Base-by-base conservation (phyloP, 495 filamentous ascomycete species). In the Chaetomidium leptoderma region DNA sequence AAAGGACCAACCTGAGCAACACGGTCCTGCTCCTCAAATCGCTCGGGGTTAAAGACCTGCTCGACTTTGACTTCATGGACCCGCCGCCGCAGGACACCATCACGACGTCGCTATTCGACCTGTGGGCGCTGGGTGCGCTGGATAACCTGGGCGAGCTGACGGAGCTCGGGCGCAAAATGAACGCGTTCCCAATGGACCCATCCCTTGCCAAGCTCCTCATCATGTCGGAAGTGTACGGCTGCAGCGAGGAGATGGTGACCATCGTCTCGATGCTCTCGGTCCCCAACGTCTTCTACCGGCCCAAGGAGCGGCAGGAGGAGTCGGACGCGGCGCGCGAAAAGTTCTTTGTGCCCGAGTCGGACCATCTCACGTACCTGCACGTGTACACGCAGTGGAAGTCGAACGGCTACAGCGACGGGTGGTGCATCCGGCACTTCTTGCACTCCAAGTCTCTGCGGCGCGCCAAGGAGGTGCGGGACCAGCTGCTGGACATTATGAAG, bases 41-140 rank as follows among this genome's bases (percentile, higher is more conserved):
- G 2, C 77, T 99, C 8, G 92, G 92, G 3, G 93, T 99, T 27
- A 91, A 88, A 66, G 91, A 99, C 63, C 78, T 99, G 17, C 76
- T 99, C 3, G 95, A 99, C 64, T 99, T 99, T 64, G 91, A 97
- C 67, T 99, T 99, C 64, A 96, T 99, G 91, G 95, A 99, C 62
- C 93, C 95, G 0, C 95, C 95, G 7, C 93, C 95, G 0, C 95
- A 99, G 72, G 95, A 99, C 60, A 96, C 91, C 6, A 99, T 99
- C 64, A 90, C 90, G 9, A 99, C 95, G 0, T 96, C 91, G 1
- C 81, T 99, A 3, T 99, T 97, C 77, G 95, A 99, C 65, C 83
- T 99, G 13, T 99, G 95, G 95, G 92, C 95, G 0, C 78, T 99
- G 11, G 95, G 95, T 3, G 95, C 95, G 2, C 72, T 99, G 23